phyloP scores from a whole-genome alignment of 139 green algal genomes.

The Coccomyxa sp. region DNA sequence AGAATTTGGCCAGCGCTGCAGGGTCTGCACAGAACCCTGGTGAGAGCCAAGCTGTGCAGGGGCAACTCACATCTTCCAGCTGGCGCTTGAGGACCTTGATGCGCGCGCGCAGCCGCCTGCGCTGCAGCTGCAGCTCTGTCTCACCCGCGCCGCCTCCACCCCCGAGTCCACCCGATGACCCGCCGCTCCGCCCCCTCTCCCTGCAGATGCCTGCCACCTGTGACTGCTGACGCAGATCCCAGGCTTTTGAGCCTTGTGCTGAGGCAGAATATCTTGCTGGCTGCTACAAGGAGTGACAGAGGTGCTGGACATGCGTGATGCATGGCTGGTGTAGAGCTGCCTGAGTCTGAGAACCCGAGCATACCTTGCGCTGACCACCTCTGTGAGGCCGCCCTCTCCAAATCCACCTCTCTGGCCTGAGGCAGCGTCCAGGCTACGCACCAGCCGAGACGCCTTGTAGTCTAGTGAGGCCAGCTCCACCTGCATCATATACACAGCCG shows the following conservation, averaged over 20 bases:
- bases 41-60: no score
- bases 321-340: no score
- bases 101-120: slow-evolving; percentile 26
- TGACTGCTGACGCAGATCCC: neutral
- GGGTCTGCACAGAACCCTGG: no score
- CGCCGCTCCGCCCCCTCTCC: slow-evolving; percentile 35
- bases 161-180: slow-evolving; percentile 38
- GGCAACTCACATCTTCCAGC: slow-evolving; percentile 29
- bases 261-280: neutral
- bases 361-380: slow-evolving; percentile 59
- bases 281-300: neutral
- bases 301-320: no score
- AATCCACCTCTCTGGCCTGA: slow-evolving; percentile 21
- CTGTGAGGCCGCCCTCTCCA: slow-evolving; percentile 23
- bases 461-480: slow-evolving; percentile 61
- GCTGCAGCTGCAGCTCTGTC: slow-evolving; percentile 57
- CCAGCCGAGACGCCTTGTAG: slow-evolving; percentile 46
- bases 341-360: no score
- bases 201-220: neutral
- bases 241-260: neutral
- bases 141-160: slow-evolving; percentile 48
- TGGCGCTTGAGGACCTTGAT: slow-evolving; percentile 30
- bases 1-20: no score
- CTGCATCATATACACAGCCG: no score
- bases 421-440: slow-evolving; percentile 23